Percentiles rank a stretch among this genome's conserved stretches.
Evolutionary conservation across 2,329 filamentous ascomycete genomes (phyloP).

Genomic region (Aspergillus sp.): DNA sequence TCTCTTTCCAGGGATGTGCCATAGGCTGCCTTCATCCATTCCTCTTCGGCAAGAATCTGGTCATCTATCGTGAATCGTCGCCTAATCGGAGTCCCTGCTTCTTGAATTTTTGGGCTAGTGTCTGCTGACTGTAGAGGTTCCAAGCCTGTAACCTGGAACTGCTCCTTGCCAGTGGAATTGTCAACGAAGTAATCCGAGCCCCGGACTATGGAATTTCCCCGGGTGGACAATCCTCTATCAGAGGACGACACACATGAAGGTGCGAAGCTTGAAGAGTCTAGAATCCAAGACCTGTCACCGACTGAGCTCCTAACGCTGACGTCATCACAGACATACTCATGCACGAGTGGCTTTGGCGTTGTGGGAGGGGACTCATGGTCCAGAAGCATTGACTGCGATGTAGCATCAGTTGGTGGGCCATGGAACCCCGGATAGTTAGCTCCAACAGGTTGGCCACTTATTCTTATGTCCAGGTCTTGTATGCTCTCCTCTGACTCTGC

Average conservation of each 20-base stretch:
- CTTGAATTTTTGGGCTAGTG: not conserved
- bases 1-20: not conserved
- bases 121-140: not conserved
- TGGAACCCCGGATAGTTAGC: not conserved
- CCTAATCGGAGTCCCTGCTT: not conserved
- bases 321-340: not conserved
- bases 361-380: constrained; percentile 19
- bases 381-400: constrained; percentile 40
- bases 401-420: constrained; percentile 17
- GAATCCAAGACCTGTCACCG: not conserved
- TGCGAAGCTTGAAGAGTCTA: not conserved
- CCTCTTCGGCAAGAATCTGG: constrained; percentile 26
- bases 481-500: constrained; percentile 10
- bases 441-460: constrained; percentile 24
- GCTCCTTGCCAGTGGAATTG: not conserved
- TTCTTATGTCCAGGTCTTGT: constrained; percentile 25
- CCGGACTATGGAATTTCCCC: not conserved
- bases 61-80: constrained; percentile 31
- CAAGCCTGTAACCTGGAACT: not conserved
- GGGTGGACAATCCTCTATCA: not conserved
- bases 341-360: not conserved
- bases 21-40: constrained; percentile 8
- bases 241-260: not conserved
- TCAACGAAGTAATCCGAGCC: not conserved
- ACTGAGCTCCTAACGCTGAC: not conserved